These are phyloP conservation scores for Schizophyllum amplum DNA, from an alignment of 1,284 basidiomycete genomes.

Conservation along the genomic window DNA sequence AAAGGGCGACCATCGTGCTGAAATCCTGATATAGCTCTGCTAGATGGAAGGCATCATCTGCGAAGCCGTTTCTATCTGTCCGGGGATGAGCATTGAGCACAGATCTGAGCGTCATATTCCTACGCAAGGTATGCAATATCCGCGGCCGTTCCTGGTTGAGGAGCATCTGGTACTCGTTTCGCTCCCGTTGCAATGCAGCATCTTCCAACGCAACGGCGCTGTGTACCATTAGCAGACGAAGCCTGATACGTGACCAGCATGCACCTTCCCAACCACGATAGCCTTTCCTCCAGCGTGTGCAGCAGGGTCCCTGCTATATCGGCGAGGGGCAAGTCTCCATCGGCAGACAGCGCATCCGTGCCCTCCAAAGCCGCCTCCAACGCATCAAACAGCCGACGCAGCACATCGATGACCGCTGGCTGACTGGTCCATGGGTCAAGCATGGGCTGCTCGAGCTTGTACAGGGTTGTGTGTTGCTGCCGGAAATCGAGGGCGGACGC, in stretches of 20 bases:
- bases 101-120: constrained; percentile 21
- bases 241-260: constrained; percentile 12
- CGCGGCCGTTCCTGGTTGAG: constrained; percentile 66
- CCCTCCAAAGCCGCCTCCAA: constrained; percentile 18
- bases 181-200: constrained; percentile 41
- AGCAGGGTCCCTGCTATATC: constrained; percentile 66
- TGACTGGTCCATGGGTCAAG: constrained; percentile 82
- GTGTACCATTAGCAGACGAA: neutral
- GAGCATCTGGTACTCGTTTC: constrained; percentile 48
- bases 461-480: constrained; percentile 60
- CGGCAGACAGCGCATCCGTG: constrained; percentile 32
- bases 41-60: constrained; percentile 66
- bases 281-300: constrained; percentile 63
- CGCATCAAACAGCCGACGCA: constrained; percentile 66
- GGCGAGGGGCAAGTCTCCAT: constrained; percentile 49
- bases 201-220: constrained; percentile 40
- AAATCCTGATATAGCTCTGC: constrained; percentile 87
- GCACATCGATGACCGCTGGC: constrained; percentile 56
- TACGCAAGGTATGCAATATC: constrained; percentile 71
- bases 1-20: constrained; percentile 73
- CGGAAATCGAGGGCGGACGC: constrained; percentile 71
- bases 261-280: constrained; percentile 63
- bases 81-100: constrained; percentile 3
- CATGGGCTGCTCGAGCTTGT: constrained; percentile 69
- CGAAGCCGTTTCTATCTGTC: constrained; percentile 42